phyloP scores from a whole-genome alignment of 306 rosid genomes.

The Lathyrus tuberosus region DNA sequence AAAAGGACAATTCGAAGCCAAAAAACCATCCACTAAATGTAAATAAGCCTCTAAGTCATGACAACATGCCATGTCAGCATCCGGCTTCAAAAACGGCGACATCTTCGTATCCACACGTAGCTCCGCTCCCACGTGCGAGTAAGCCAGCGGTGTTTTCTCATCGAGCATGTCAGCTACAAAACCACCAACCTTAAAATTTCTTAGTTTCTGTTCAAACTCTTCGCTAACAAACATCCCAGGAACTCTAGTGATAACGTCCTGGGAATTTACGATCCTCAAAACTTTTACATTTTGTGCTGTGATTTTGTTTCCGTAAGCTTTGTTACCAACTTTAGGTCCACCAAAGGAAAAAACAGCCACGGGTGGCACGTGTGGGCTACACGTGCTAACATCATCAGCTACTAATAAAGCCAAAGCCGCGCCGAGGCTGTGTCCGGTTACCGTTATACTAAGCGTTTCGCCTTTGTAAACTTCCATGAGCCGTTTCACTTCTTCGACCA shows the following conservation, averaged over 20 bases:
- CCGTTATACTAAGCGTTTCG: conserved; percentile 70
- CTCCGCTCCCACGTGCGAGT: conserved; percentile 78
- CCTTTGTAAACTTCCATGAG: conserved; percentile 65
- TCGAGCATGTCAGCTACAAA: conserved; percentile 49
- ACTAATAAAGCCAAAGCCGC: conserved; percentile 82
- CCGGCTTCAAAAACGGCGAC: conserved; percentile 88
- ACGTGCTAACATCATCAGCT: conserved; percentile 61
- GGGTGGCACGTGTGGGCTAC: conserved; percentile 48
- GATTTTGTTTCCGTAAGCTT: conserved; percentile 52
- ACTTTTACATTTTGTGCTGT: conserved; percentile 65
- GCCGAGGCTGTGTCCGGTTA: conserved; percentile 90
- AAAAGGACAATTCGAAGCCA: conserved; percentile 85
- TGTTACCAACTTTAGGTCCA: conserved; percentile 87
- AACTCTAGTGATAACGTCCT: conserved; percentile 78
- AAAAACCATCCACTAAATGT: conserved; percentile 88
- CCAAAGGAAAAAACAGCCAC: conserved; percentile 93
- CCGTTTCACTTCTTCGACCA: conserved; percentile 70
- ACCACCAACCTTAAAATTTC: conserved; percentile 41
- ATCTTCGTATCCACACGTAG: conserved; percentile 77
- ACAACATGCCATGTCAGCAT: conserved; percentile 90
- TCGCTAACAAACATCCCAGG: conserved; percentile 62
- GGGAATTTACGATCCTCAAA: conserved; percentile 75
- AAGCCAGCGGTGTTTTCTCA: conserved; percentile 51
- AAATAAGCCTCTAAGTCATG: conserved; percentile 94
- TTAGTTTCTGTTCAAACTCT: conserved; percentile 50